These are phyloP conservation scores for Hypoxylon fragiforme DNA, from an alignment of 495 filamentous ascomycete species.

Conservation along the genomic window DNA sequence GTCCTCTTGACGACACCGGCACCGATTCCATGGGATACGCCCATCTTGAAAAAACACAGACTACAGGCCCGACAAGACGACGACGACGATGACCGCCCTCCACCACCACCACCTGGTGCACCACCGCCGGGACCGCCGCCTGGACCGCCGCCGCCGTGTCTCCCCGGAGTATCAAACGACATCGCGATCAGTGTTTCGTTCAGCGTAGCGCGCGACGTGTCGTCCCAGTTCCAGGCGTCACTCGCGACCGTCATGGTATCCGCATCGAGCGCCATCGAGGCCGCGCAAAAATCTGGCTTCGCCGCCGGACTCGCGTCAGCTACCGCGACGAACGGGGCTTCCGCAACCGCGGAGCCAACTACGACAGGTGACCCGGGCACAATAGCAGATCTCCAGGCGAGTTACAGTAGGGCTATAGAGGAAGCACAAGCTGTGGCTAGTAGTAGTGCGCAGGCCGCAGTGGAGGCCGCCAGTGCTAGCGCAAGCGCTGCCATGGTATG, in stretches of 20 bases:
- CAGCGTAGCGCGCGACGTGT: conserved; percentile 12
- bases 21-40: not conserved
- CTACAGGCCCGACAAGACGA: conserved; percentile 11
- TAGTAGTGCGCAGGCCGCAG: conserved; percentile 17
- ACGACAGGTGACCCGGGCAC: not conserved
- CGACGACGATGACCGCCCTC: not conserved
- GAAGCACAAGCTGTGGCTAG: conserved; percentile 14
- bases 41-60: not conserved
- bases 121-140: not conserved
- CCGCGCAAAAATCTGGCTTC: conserved; percentile 7
- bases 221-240: not conserved
- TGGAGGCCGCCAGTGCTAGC: conserved; percentile 17
- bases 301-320: not conserved
- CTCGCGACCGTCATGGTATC: conserved; percentile 11
- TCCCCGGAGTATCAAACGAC: not conserved
- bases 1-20: not conserved
- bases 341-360: not conserved
- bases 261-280: conserved; percentile 6
- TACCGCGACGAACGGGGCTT: not conserved
- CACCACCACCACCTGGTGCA: not conserved
- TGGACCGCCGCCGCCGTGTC: too few species aligned
- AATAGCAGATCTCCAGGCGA: conserved; percentile 9
- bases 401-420: conserved; percentile 16
- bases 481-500: conserved; percentile 17
- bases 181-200: conserved; percentile 6